A percentile compares a stretch with the other conserved stretches of the same genome.
phyloP scores from a whole-genome alignment of 2,329 filamentous ascomycete species.

The Scytalidium lignicola region DNA sequence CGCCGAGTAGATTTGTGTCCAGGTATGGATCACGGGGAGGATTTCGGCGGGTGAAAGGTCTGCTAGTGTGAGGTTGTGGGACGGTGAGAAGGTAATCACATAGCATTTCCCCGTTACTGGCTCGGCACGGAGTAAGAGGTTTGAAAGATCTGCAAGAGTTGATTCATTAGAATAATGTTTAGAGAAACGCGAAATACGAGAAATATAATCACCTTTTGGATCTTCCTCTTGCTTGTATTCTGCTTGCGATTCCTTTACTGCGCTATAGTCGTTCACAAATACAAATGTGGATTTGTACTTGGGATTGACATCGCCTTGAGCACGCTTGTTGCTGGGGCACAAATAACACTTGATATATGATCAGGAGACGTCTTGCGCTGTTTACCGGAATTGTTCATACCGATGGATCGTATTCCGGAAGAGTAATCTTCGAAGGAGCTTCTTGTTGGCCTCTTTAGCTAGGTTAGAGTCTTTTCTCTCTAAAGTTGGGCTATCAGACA shows the following conservation, averaged over 20 bases:
- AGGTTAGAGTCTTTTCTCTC: conserved; percentile 6
- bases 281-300: conserved; percentile 83
- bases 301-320: conserved; percentile 81
- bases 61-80: conserved; percentile 86
- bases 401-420: conserved; percentile 78
- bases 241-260: conserved; percentile 88
- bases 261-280: conserved; percentile 97
- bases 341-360: conserved; percentile 72
- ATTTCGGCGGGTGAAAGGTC: conserved; percentile 78
- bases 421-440: conserved; percentile 56
- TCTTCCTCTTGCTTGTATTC: conserved; percentile 53
- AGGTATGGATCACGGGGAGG: conserved; percentile 77
- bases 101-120: conserved; percentile 94
- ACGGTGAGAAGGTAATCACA: conserved; percentile 88
- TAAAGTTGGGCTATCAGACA: conserved; percentile 31
- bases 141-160: conserved; percentile 57
- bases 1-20: conserved; percentile 83
- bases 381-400: conserved; percentile 31
- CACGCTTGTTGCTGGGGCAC: conserved; percentile 85
- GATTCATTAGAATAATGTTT: background rate
- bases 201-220: conserved; percentile 19
- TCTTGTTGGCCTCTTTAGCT: conserved; percentile 68
- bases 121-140: conserved; percentile 73
- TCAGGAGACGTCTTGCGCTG: conserved; percentile 8
- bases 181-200: conserved; percentile 2